Percentiles rank a stretch among this genome's conserved stretches.
phyloP scores from a whole-genome alignment of 2,329 filamentous ascomycete species.

The Colletotrichum costaricense region DNA sequence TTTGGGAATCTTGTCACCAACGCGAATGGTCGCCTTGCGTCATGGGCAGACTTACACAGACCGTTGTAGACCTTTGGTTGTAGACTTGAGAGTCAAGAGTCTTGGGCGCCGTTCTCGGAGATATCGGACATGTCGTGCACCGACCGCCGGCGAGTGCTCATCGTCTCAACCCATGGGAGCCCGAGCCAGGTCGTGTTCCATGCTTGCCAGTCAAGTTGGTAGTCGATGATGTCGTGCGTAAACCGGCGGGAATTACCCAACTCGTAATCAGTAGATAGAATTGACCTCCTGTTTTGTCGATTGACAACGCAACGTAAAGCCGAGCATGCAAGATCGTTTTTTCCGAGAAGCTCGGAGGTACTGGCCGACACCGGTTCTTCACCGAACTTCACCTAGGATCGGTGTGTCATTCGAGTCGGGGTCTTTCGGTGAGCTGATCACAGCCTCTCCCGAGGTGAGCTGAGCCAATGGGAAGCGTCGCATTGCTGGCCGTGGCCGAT shows the following conservation, averaged over 20 bases:
- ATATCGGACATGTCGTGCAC: conserved; percentile 9
- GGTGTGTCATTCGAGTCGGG: background rate
- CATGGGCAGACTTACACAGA: background rate
- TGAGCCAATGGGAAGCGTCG: background rate
- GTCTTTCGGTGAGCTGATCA: background rate
- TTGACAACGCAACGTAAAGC: background rate
- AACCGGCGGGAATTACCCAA: background rate
- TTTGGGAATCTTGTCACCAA: background rate
- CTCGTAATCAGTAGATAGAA: background rate
- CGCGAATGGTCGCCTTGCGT: background rate
- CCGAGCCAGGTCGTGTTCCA: background rate
- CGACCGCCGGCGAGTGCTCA: background rate
- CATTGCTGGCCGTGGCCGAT: conserved; percentile 1
- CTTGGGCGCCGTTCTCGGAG: conserved; percentile 7
- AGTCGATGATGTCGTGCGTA: background rate
- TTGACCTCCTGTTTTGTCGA: background rate
- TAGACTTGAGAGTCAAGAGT: background rate
- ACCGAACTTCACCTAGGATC: background rate
- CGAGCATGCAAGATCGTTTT: background rate
- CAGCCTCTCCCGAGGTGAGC: background rate
- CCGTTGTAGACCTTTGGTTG: conserved; percentile 2
- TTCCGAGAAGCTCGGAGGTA: conserved; percentile 15
- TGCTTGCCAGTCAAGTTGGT: too few relatives aligned
- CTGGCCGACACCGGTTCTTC: background rate
- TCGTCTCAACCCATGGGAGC: background rate